A percentile compares a stretch with the other conserved stretches of the same genome.
These are phyloP conservation scores for Backusella westeae DNA, from an alignment of 192 early-diverging fungal genomes.

Conservation along the genomic window DNA sequence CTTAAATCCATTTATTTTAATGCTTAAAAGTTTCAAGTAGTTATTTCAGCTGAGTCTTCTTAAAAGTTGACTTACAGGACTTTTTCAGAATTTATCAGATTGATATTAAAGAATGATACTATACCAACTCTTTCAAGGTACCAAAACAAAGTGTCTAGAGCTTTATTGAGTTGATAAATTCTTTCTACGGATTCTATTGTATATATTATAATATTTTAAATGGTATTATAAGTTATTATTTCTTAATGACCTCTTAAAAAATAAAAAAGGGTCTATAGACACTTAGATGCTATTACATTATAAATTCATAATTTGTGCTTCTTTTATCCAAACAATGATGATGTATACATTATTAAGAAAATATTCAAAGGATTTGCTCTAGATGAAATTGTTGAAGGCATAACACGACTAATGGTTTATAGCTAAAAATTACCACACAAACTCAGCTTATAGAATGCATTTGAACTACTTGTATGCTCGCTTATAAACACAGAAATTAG, in stretches of 20 bases:
- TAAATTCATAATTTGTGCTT: background rate
- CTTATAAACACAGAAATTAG: background rate
- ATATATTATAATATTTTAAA: background rate
- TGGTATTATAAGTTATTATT: background rate
- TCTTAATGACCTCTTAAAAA: background rate
- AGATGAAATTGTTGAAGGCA: background rate
- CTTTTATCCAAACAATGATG: background rate
- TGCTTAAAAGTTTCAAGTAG: background rate
- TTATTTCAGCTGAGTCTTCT: background rate
- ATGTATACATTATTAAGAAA: background rate
- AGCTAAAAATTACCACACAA: background rate
- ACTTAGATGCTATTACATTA: background rate
- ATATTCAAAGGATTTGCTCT: background rate
- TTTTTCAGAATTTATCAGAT: background rate
- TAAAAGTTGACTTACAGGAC: background rate
- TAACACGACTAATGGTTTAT: background rate
- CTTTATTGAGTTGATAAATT: background rate
- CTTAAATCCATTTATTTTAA: background rate
- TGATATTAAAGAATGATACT: background rate
- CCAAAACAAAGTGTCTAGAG: background rate
- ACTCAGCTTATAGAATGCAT: background rate
- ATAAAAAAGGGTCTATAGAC: no score
- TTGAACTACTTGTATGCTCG: no score
- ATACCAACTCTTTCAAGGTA: background rate
- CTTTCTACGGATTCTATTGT: background rate